Evolutionary conservation across 2,329 filamentous ascomycete species (phyloP), one percentile per base, ranked within the genome.

Genomic region (Talaromyces sp.): DNA sequence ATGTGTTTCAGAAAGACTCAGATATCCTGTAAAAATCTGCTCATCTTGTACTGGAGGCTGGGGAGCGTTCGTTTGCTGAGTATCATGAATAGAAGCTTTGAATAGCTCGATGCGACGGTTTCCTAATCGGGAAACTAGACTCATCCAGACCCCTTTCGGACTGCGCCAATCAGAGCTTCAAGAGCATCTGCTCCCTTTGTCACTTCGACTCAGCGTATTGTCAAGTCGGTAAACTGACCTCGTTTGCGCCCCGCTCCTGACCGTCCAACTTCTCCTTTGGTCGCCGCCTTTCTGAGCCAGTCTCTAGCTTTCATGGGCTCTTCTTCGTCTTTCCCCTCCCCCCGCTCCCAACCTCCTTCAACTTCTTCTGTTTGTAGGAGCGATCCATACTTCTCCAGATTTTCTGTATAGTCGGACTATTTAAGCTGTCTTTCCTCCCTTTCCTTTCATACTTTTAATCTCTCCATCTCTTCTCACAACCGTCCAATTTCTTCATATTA

Each of bases 51-150:
- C 2, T 35, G 59, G 58, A 25, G 40, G 53, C 53, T 55, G 40
- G 40, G 33, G n/a, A 17, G 5, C 9, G 21, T 9, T 2, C 5
- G 28, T 35, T 48, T 35, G 28, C 45, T 21, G 10, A 28, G 40
- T 19, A 21, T 8, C 17, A 33, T 48, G 45, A 31, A 35, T 21
- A 33, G 45, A 48, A 17, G 28, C 28, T 48, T 28, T 46, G 15
- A 17, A 33, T 46, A 19, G n/a, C 43, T 31, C 43, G 22, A 31
- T 46, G 43, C 25, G 19, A 46, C 48, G 46, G 33, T 36, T 36
- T 50, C 51, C 50, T 25, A 58, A 54, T 48, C 10, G 35, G 50
- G 41, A 53, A 58, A 36, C 15, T 17, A n/a, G 37, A 25, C 43
- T 58, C 31, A 54, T 54, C 39, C 39, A 33, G 48, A 41, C 43